Base-by-base conservation (phyloP, 169 alveolate genomes). In the Plasmodium adleri region DNA sequence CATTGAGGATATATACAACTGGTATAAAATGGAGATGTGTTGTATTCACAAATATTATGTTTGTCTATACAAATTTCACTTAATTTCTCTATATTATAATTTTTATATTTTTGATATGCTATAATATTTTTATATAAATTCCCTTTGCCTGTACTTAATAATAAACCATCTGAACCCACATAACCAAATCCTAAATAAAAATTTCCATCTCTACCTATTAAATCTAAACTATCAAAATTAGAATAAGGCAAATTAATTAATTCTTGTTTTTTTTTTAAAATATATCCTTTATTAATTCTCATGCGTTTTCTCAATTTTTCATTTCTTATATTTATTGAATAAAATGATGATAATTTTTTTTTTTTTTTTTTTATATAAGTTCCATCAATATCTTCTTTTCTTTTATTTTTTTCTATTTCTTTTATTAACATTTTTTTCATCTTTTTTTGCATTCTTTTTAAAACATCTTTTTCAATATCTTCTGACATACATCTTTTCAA, bases 181-280 rank as follows among this genome's bases (percentile, higher is more conserved):
- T 95, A 95, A 22, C 97, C 97, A 54, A 95, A 95, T 10, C 97
- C 97, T 52, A 95, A 58, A 13, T 90, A 74, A 72, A 95, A 95
- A 88, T 95, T 95, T 12, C 97, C 97, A 86, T 95, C 97, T 62
- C 97, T 74, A 17, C 96, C 97, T 17, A 95, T 92, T 22, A 95
- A 87, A 71, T 95, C 97, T 7, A 95, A 80, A 22, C 97, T 92
- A 74, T 95, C 97, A 74, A 74, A 92, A 71, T 71, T 90, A 71
- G 92, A 54, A 59, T 76, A 95, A 52, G 83, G 94, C 45, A 93
- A 88, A 73, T 72, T 92, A 75, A 75, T 72, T 74, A 94, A 49
- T 43, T 78, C 75, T 64, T 67, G 80, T 70, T 49, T 88, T 24
- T 58, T 93, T 74, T 32, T 86, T 50, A 63, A 72, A 58, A 60